Evolutionary conservation across 192 early-diverging fungal genomes (phyloP), one percentile per base, ranked within the genome.

Genomic region (Dissophora globulifera): DNA sequence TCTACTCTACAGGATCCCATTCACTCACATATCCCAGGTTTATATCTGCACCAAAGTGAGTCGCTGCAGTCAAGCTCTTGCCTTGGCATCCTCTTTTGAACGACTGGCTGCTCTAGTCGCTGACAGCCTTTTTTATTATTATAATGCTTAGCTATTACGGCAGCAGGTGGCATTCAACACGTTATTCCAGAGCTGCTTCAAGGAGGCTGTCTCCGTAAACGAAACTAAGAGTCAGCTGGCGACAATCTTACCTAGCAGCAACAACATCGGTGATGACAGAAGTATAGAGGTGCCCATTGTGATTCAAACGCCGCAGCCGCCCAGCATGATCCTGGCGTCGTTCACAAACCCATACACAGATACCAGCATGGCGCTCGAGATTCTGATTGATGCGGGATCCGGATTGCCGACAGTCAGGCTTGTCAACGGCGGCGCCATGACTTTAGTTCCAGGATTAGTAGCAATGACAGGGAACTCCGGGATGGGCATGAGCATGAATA

Each of bases 161-260:
- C 79, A 79, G 17, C 84, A 85, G 51, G 17, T 83, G 51, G 42
- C 58, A 4, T 85, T 83, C 64, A 82, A 85, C 33, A 35, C 81
- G 0, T 49, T 85, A 0, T 78, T 85, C 45, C 79, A 76, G 26
- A 81, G 80, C 42, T 83, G 81, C n/a, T 85, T 85, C 58, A 83
- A 81, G 31, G 68, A 75, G 23, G 63, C 70, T 8, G 42, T 42
- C 4, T 23, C 51, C 1, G 43, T 38, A 15, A 48, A 46, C 25
- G 66, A 59, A 10, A 63, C 20, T 20, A 60, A 42, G 9, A 61
- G 58, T 33, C 47, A 53, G 23, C n/a, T 60, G 3, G 58, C 42
- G 11, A 47, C 58, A 4, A 42, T 63, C 15, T 42, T 32, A 3
- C 62, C 42, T 19, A 30, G 58, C 55, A 27, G 17, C 32, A 6